phyloP scores from a whole-genome alignment of 208 protist genomes.

The Angomonas desouzai region DNA sequence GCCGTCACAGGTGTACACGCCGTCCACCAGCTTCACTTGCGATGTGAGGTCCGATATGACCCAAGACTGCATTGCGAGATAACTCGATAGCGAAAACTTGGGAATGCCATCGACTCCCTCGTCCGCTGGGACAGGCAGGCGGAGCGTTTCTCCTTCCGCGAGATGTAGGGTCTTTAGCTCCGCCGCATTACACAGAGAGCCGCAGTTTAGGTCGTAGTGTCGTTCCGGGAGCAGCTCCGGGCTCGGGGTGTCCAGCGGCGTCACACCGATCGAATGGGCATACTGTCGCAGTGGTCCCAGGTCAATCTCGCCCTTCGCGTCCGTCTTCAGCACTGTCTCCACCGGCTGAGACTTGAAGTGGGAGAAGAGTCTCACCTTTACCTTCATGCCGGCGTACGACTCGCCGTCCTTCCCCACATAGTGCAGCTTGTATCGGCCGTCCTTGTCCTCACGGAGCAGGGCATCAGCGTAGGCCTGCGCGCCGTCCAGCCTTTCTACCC shows the following conservation, averaged over 20 bases:
- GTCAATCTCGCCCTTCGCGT: conserved; percentile 9
- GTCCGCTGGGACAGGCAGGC: background rate
- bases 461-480: conserved; percentile 5
- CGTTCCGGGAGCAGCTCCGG: background rate
- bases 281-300: background rate
- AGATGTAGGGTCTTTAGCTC: background rate
- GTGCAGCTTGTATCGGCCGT: conserved; percentile 6
- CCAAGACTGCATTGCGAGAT: background rate
- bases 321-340: conserved; percentile 2
- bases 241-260: conserved; percentile 12
- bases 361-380: background rate
- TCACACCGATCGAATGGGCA: background rate
- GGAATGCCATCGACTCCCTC: background rate
- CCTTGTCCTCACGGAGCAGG: conserved; percentile 8
- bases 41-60: conserved; percentile 1
- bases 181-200: background rate
- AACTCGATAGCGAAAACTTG: conserved; percentile 6
- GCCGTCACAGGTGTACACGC: background rate
- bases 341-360: background rate
- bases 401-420: conserved; percentile 17
- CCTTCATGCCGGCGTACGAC: conserved; percentile 12
- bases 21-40: background rate
- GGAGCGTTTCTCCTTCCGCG: conserved; percentile 15
- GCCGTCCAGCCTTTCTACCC: conserved; percentile 1
- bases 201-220: conserved; percentile 5